phyloP scores from a whole-genome alignment of 495 filamentous ascomycete species.

The Viridothelium virens region DNA sequence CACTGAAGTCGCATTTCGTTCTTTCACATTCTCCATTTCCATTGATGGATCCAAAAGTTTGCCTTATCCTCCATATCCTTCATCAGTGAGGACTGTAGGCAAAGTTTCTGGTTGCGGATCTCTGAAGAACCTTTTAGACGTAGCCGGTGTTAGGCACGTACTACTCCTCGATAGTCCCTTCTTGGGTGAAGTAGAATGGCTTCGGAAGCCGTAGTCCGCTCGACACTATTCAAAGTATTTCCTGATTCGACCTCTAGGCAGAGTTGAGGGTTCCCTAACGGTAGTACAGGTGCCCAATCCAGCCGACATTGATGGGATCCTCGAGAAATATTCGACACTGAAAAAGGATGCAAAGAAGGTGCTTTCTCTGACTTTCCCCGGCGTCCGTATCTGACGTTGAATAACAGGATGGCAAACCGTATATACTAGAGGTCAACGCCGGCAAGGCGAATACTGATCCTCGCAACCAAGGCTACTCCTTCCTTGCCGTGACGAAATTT shows the following conservation, averaged over 20 bases:
- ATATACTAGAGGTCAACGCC: constrained; percentile 48
- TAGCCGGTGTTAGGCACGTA: no score
- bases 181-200: neutral
- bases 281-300: constrained; percentile 41
- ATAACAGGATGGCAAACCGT: constrained; percentile 57
- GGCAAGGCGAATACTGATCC: constrained; percentile 44
- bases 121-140: no score
- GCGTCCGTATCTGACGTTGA: constrained; percentile 1
- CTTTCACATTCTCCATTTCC: no score
- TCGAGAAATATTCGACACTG: constrained; percentile 46
- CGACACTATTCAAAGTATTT: constrained; percentile 47
- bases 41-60: no score
- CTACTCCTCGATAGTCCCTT: no score
- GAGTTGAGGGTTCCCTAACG: neutral
- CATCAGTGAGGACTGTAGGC: no score
- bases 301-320: constrained; percentile 37
- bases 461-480: constrained; percentile 55
- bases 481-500: constrained; percentile 54
- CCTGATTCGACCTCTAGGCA: neutral
- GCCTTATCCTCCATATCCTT: no score
- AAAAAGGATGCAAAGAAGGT: constrained; percentile 48
- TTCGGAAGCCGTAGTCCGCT: constrained; percentile 45
- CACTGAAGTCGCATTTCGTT: no score
- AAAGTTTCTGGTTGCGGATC: no score
- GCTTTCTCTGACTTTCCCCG: constrained; percentile 13